These are phyloP conservation scores for Sporothrix variecibatus DNA, from an alignment of 2,329 filamentous ascomycete species.

Conservation along the genomic window DNA sequence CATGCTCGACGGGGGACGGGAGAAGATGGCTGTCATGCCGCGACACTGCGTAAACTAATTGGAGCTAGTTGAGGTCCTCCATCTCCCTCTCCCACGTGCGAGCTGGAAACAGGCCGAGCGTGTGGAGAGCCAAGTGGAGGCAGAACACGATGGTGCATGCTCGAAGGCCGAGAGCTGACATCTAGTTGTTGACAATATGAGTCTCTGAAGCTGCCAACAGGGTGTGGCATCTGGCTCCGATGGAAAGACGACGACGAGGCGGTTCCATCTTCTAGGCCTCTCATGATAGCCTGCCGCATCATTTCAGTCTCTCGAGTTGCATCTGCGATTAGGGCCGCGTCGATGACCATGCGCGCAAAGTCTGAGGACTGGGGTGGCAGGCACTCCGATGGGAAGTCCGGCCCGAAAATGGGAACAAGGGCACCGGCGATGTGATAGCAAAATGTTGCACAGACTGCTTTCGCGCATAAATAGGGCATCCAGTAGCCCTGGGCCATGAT, in stretches of 20 bases:
- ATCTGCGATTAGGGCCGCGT: conserved; percentile 53
- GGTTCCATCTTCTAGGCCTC: neutral
- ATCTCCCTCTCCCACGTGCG: neutral
- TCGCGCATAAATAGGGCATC: conserved; percentile 89
- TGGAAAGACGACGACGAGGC: conserved; percentile 3
- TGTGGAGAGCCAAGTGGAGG: neutral
- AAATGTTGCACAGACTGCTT: conserved; percentile 85
- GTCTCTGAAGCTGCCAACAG: neutral
- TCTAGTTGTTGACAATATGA: neutral
- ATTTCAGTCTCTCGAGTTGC: conserved; percentile 53
- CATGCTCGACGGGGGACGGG: conserved; percentile 19
- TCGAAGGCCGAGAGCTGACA: neutral
- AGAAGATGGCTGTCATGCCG: neutral
- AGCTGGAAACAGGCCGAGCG: neutral
- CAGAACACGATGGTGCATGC: neutral
- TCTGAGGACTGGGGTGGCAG: conserved; percentile 62
- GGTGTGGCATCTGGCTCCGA: neutral
- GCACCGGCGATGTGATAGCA: conserved; percentile 82
- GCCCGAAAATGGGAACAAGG: conserved; percentile 87
- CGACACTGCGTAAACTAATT: neutral
- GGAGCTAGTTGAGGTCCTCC: conserved; percentile 12
- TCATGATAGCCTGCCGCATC: conserved; percentile 39
- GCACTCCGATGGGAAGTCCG: conserved; percentile 74
- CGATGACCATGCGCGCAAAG: conserved; percentile 69
- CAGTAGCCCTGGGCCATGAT: conserved; percentile 95